Base-by-base conservation (phyloP, 768 basidiomycete species). In the Vararia minispora region DNA sequence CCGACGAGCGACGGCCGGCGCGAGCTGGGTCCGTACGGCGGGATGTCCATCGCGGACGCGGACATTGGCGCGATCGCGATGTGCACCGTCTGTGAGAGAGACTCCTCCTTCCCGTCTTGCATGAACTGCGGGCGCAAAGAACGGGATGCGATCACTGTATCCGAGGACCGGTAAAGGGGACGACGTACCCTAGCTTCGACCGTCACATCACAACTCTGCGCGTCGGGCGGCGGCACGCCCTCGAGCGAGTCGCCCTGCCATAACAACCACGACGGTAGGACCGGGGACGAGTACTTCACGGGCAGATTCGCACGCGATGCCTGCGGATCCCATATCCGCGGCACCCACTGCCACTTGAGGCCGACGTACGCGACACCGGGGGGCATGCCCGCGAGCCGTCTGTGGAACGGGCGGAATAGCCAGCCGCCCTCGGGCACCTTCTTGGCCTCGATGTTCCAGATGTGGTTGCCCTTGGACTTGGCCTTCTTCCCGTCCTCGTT, bases 401-500 rank as follows among this genome's bases (percentile, higher is more conserved):
- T 79, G 51, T 81, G 66, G 63, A 94, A 95, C 10, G 86, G 79
- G 35, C 88, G 72, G 63, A 94, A 95, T 37, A 75, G 69, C 90
- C 90, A 97, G 46, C 71, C 64, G 28, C 80, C 74, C 33, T 84
- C 84, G 17, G 64, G 64, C 17, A 63, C 54, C 58, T 87, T 92
- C 63, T 76, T 87, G n/a, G 90, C 94, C 52, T 97, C 89, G 35
- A 98, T 83, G 53, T 90, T 92, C 94, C 94, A 99, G 48, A 97
- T 95, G 52, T 98, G 94, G 61, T 99, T 99, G 33, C 94, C 94
- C 65, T 95, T 95, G 38, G 89, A 92, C 61, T 99, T 99, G 17
- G 92, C 87, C 63, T 99, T 99, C 61, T 97, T 97, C 25, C 94
- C 94, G 56, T 98, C 94, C 53, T 97, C 90, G 56, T 99, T 99